Base-by-base conservation (phyloP, 768 basidiomycete genomes). In the Boletus rex-veris region DNA sequence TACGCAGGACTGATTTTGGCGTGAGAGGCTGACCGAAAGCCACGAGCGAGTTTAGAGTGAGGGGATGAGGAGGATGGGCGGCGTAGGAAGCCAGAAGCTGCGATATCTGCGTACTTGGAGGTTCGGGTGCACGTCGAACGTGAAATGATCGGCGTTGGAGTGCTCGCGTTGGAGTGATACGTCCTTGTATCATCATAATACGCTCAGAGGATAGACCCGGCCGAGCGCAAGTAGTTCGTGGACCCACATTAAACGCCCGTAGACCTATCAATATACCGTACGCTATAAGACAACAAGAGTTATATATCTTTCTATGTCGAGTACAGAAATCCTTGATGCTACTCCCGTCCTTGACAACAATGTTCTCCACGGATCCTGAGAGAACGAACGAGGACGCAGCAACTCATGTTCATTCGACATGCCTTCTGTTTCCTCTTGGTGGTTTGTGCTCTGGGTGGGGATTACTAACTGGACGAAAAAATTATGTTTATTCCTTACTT, bases 21-120 rank as follows among this genome's bases (percentile, higher is more conserved):
- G 85, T 87, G 11, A 90, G 74, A 39, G 91, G 88, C 40, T 81
- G 82, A 24, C 87, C 90, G 63, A 85, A 87, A 15, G 89, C 86
- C 12, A 93, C 75, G 6, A 93, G 75, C 5, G 84, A 82, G 19
- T 82, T 80, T 7, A 93, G 81, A 39, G 87, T 86, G 45, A 92
- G 74, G 12, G 88, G 83, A 15, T 79, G 79, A n/a, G 83, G 81
- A 37, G 81, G 74, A 50, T 86, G 80, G 40, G 80, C 75, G 19
- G 82, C 81, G 50, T 84, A 86, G 56, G 81, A 76, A 26, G 83
- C 77, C 24, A 92, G 72, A 21, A 91, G 75, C 31, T 80, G 75
- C 7, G 80, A 76, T 33, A 85, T 69, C 60, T 87, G 79, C 9
- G 74, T 68, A 26, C 79, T 77, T 15, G 77, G 71, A 4, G 81